A percentile compares a stretch with the other conserved stretches of the same genome.
These are phyloP conservation scores for Claviceps citrina DNA, from an alignment of 2,329 filamentous ascomycete genomes.

Conservation along the genomic window DNA sequence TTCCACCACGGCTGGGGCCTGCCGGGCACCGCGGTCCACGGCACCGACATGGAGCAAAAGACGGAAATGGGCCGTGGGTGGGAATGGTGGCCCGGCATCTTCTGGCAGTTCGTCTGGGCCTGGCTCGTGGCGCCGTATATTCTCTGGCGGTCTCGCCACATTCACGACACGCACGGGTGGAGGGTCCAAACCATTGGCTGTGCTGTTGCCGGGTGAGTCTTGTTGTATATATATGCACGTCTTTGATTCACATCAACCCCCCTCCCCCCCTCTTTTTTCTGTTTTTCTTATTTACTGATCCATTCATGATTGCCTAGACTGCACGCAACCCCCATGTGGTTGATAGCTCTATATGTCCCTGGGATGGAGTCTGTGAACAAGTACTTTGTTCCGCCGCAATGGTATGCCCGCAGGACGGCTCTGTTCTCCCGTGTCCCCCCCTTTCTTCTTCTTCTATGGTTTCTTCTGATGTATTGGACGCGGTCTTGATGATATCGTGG, in stretches of 20 bases:
- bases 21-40: conserved; percentile 41
- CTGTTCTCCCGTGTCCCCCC: conserved; percentile 36
- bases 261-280: neutral
- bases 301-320: conserved; percentile 28
- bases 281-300: neutral
- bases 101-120: conserved; percentile 48
- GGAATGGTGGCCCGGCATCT: conserved; percentile 49
- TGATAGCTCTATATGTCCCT: conserved; percentile 37
- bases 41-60: conserved; percentile 30
- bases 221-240: neutral
- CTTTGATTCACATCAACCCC: too few species aligned
- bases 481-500: too few species aligned
- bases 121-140: conserved; percentile 29
- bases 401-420: conserved; percentile 28
- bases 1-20: conserved; percentile 33
- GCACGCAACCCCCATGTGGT: conserved; percentile 48
- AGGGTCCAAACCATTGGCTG: conserved; percentile 42
- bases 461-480: too few species aligned
- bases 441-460: too few species aligned
- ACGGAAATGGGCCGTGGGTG: conserved; percentile 34
- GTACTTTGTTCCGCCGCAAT: conserved; percentile 41
- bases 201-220: conserved; percentile 25
- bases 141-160: conserved; percentile 43
- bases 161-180: conserved; percentile 50
- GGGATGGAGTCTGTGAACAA: conserved; percentile 21